These are phyloP conservation scores for Pythium aristosporum DNA, from an alignment of 352 stramenopile species.

Conservation along the genomic window DNA sequence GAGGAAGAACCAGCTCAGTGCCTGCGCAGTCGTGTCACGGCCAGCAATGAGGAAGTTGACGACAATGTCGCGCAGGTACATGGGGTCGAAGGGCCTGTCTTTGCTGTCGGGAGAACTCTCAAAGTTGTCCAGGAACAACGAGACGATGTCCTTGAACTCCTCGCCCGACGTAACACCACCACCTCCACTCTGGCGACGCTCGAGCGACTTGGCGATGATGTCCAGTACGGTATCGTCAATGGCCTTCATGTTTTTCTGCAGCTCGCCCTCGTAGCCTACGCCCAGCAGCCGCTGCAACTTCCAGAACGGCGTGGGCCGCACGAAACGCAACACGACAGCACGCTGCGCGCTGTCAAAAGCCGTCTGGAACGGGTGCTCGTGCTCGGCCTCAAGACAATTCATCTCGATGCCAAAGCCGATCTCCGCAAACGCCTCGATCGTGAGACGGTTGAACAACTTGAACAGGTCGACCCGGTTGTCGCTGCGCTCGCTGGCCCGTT, in stretches of 20 bases:
- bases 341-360: conserved; percentile 46
- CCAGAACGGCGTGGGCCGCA: conserved; percentile 42
- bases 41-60: conserved; percentile 82
- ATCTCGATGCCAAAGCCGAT: conserved; percentile 41
- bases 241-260: conserved; percentile 35
- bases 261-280: conserved; percentile 34
- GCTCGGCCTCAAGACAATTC: conserved; percentile 12
- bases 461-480: conserved; percentile 32
- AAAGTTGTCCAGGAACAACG: conserved; percentile 46
- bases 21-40: conserved; percentile 71
- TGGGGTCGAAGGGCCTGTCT: conserved; percentile 34
- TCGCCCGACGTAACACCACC: too few species aligned
- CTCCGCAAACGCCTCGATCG: conserved; percentile 47
- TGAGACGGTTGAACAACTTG: conserved; percentile 42
- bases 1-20: conserved; percentile 74
- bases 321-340: conserved; percentile 29
- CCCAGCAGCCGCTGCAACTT: conserved; percentile 37
- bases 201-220: conserved; percentile 43
- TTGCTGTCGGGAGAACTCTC: too few species aligned
- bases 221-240: conserved; percentile 49
- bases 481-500: conserved; percentile 7
- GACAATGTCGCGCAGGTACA: conserved; percentile 67
- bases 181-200: conserved; percentile 12
- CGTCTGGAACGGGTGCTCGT: conserved; percentile 27
- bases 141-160: conserved; percentile 58